Evolutionary conservation across 352 stramenopile genomes (phyloP).

Genomic region (Phytophthora sp.): DNA sequence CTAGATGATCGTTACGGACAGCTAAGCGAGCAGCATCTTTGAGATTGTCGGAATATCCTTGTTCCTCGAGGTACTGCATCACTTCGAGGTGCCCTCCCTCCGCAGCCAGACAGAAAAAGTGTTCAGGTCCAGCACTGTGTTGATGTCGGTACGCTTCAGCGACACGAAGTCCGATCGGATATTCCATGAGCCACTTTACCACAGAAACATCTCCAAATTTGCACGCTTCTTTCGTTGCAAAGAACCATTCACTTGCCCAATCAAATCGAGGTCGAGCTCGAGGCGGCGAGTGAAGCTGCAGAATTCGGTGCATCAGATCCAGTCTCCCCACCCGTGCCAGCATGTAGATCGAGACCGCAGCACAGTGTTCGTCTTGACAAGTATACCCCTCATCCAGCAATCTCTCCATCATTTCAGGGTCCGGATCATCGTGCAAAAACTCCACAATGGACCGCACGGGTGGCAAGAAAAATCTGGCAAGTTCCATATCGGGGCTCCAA

Average conservation of each 20-base stretch:
- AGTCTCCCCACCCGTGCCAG: conserved; percentile 13
- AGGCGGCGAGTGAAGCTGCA: conserved; percentile 13
- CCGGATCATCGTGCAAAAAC: conserved; percentile 18
- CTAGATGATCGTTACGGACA: conserved; percentile 10
- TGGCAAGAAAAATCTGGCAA: conserved; percentile 12
- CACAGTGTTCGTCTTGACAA: too few species aligned
- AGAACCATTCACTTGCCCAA: conserved; percentile 16
- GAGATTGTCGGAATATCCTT: conserved; percentile 11
- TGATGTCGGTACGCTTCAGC: conserved; percentile 13
- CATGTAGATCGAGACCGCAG: conserved; percentile 16
- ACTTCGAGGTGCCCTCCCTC: conserved; percentile 8
- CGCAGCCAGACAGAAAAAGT: conserved; percentile 16
- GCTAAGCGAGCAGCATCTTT: conserved; percentile 7
- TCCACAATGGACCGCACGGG: conserved; percentile 13
- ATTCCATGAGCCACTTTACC: conserved; percentile 13
- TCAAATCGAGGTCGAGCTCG: conserved; percentile 1
- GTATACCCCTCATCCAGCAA: conserved; percentile 10
- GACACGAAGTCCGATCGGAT: conserved; percentile 4
- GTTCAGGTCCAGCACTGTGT: conserved; percentile 12
- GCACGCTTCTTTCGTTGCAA: conserved; percentile 11
- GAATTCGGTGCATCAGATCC: conserved; percentile 14
- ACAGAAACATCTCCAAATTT: conserved; percentile 13
- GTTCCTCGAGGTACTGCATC: conserved; percentile 12
- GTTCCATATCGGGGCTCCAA: background rate
- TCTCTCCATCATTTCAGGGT: conserved; percentile 7